Conservation (phyloP, 2,329 filamentous ascomycete species). For the Myriosclerotinia curreyana region DNA sequence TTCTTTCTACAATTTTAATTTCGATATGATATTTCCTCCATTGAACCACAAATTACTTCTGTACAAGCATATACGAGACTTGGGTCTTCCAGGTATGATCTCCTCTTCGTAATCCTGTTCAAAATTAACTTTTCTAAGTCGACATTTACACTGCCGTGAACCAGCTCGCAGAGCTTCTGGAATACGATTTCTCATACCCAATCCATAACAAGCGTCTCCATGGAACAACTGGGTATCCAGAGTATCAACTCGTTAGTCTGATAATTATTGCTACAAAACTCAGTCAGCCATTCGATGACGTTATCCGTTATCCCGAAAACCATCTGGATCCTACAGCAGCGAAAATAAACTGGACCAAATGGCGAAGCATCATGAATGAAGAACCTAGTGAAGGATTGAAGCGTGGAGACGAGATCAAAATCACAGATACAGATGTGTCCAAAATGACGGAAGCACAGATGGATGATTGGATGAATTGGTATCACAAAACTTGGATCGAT, state of each 20-base stretch:
- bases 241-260: slow-evolving; percentile 67
- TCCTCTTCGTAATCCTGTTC: background rate
- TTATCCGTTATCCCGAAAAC: slow-evolving; percentile 49
- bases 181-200: slow-evolving; percentile 57
- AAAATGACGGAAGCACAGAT: slow-evolving; percentile 59
- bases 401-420: slow-evolving; percentile 48
- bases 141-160: slow-evolving; percentile 62
- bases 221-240: slow-evolving; percentile 62
- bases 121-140: slow-evolving; percentile 46
- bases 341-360: slow-evolving; percentile 69
- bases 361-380: slow-evolving; percentile 53
- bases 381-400: slow-evolving; percentile 36
- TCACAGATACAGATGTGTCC: slow-evolving; percentile 61
- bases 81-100: slow-evolving; percentile 70
- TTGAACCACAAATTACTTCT: slow-evolving; percentile 68
- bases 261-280: slow-evolving; percentile 76
- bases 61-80: slow-evolving; percentile 64
- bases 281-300: slow-evolving; percentile 68
- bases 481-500: slow-evolving; percentile 62
- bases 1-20: slow-evolving; percentile 62
- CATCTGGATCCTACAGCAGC: slow-evolving; percentile 55
- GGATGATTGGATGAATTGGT: slow-evolving; percentile 79
- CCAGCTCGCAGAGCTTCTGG: slow-evolving; percentile 45
- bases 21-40: slow-evolving; percentile 67
- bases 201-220: slow-evolving; percentile 44